phyloP scores from a whole-genome alignment of 2,329 filamentous ascomycete genomes.

The Pseudohalonectria lignicola region DNA sequence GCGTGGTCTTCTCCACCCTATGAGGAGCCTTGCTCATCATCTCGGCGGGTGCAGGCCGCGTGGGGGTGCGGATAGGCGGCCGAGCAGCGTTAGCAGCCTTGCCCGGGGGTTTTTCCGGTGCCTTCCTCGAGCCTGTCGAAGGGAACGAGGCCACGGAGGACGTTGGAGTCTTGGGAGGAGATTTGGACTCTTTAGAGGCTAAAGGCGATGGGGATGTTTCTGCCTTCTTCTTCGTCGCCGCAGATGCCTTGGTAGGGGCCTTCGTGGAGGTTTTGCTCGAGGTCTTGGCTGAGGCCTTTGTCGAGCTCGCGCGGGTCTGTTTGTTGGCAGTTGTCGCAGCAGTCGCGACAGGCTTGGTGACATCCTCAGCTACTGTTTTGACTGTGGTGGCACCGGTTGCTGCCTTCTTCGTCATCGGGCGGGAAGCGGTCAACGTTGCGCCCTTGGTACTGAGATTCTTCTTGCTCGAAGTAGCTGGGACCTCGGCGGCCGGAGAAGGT shows the following conservation, averaged over 20 bases:
- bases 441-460: slow-evolving; percentile 2
- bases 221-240: background rate
- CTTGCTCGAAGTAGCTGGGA: too few relatives aligned
- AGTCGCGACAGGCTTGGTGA: background rate
- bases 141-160: too few relatives aligned
- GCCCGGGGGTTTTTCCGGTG: too few relatives aligned
- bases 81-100: too few relatives aligned
- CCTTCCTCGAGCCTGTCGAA: background rate
- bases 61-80: background rate
- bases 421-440: background rate
- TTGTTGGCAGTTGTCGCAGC: background rate
- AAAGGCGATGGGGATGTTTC: background rate
- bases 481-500: too few relatives aligned
- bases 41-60: background rate
- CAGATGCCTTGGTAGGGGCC: background rate
- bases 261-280: too few relatives aligned
- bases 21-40: too few relatives aligned
- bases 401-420: slow-evolving; percentile 2
- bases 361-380: too few relatives aligned
- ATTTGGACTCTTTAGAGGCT: too few relatives aligned
- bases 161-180: too few relatives aligned
- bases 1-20: too few relatives aligned
- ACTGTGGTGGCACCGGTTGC: background rate
- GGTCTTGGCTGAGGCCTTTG: background rate
- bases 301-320: background rate